Evolutionary conservation across 108 stramenopile species (phyloP).

Genomic region (Cyclostephanos tholiformis): DNA sequence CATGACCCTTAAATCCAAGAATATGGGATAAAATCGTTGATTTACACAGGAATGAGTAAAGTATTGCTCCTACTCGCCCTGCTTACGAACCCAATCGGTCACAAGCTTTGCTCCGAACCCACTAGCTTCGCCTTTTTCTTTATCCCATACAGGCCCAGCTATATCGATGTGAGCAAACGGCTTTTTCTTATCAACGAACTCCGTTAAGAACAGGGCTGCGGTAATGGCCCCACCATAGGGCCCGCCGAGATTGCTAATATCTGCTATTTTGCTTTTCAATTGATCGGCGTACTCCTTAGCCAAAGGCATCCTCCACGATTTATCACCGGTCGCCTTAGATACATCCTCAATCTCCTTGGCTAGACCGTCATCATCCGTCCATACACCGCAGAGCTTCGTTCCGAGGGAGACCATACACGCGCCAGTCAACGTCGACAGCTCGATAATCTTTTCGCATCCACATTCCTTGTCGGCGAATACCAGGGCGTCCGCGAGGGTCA

Average conservation of each 20-base stretch:
- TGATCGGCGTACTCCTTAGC: constrained; percentile 78
- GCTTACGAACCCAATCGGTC: constrained; percentile 83
- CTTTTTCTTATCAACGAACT: constrained; percentile 91
- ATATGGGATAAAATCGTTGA: no score
- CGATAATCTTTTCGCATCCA: constrained; percentile 91
- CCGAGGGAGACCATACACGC: constrained; percentile 89
- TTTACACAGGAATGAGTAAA: neutral
- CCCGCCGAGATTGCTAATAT: constrained; percentile 80
- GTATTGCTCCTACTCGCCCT: constrained; percentile 35
- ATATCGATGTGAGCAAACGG: constrained; percentile 90
- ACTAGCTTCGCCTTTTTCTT: constrained; percentile 84
- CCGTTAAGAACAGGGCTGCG: constrained; percentile 79
- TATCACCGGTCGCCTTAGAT: constrained; percentile 86
- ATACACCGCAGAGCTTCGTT: constrained; percentile 76
- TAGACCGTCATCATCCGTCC: constrained; percentile 86
- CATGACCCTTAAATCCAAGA: no score
- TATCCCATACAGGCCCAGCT: constrained; percentile 94
- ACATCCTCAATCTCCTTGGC: constrained; percentile 80
- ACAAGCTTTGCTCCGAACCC: constrained; percentile 94
- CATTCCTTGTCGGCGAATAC: constrained; percentile 95
- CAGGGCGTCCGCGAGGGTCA: constrained; percentile 97
- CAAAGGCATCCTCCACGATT: constrained; percentile 91
- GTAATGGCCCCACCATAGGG: constrained; percentile 90
- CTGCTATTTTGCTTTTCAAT: constrained; percentile 86
- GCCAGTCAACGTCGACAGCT: constrained; percentile 92